Evolutionary conservation across 2,329 filamentous ascomycete genomes (phyloP).

Genomic region (Fonsecaea multimorphosa): DNA sequence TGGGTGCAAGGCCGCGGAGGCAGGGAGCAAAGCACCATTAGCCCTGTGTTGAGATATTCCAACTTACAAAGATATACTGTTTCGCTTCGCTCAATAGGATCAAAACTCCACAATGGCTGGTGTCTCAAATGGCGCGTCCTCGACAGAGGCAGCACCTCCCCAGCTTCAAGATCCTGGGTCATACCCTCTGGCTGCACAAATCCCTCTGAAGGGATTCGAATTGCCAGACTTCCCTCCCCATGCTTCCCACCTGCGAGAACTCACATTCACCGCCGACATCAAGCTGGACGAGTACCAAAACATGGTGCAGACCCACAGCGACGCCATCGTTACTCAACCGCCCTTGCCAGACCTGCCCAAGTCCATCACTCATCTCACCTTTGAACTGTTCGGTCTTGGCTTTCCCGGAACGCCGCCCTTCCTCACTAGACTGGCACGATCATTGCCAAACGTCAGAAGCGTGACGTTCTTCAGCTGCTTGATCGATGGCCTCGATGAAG

Average conservation of each 20-base stretch:
- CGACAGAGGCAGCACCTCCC: background rate
- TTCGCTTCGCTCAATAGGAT: background rate
- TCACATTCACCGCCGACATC: slow-evolving; percentile 59
- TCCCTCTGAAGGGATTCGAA: slow-evolving; percentile 54
- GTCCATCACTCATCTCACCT: slow-evolving; percentile 52
- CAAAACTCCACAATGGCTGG: slow-evolving; percentile 3
- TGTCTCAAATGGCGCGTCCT: background rate
- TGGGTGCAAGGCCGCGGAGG: background rate
- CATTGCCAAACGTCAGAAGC: slow-evolving; percentile 50
- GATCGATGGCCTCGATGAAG: slow-evolving; percentile 52
- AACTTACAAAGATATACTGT: no score
- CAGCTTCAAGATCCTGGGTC: slow-evolving; percentile 11
- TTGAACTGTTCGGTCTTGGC: slow-evolving; percentile 58
- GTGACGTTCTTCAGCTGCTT: slow-evolving; percentile 56
- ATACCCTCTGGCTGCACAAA: slow-evolving; percentile 52
- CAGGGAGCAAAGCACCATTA: background rate
- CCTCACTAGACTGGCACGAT: slow-evolving; percentile 48
- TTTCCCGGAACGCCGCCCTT: slow-evolving; percentile 51
- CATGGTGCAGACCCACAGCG: slow-evolving; percentile 41
- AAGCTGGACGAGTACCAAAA: slow-evolving; percentile 54
- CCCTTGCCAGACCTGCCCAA: slow-evolving; percentile 48
- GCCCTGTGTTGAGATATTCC: background rate
- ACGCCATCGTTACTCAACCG: slow-evolving; percentile 37
- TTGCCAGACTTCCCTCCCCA: slow-evolving; percentile 54
- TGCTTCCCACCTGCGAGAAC: slow-evolving; percentile 51